Percentiles rank a stretch among this genome's conserved stretches.
phyloP scores from a whole-genome alignment of 306 rosid genomes.

The Ziziphus jujuba region DNA sequence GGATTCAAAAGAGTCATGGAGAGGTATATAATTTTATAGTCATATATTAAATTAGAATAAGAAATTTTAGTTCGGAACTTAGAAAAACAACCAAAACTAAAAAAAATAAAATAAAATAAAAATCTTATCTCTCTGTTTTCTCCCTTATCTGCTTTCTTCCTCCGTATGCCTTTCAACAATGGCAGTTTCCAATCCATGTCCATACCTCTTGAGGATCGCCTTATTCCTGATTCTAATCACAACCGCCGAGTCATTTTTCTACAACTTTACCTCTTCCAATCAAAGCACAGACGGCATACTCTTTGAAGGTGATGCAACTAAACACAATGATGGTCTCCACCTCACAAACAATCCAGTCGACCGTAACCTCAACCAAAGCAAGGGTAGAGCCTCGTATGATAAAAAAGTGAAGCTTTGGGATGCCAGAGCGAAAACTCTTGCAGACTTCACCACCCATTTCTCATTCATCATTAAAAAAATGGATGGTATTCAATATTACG shows the following conservation, averaged over 20 bases:
- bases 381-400: slow-evolving; percentile 49
- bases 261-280: slow-evolving; percentile 45
- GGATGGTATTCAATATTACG: slow-evolving; percentile 61
- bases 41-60: too few relatives aligned
- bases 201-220: too few relatives aligned
- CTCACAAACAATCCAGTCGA: slow-evolving; percentile 56
- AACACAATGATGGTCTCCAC: slow-evolving; percentile 42
- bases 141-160: too few relatives aligned
- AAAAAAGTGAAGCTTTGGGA: slow-evolving; percentile 61
- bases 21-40: too few relatives aligned
- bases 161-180: slow-evolving; percentile 28
- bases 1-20: too few relatives aligned
- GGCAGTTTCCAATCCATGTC: slow-evolving; percentile 30
- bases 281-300: slow-evolving; percentile 28
- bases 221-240: slow-evolving; percentile 14
- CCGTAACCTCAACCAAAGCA: slow-evolving; percentile 36
- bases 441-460: slow-evolving; percentile 68
- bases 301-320: slow-evolving; percentile 52
- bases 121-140: too few relatives aligned
- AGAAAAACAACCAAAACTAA: not conserved
- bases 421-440: slow-evolving; percentile 30
- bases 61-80: too few relatives aligned
- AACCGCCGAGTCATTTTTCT: slow-evolving; percentile 38
- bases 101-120: too few relatives aligned
- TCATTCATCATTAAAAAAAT: too few relatives aligned